phyloP scores from a whole-genome alignment of 768 basidiomycete genomes.

The Grammothele lineata region DNA sequence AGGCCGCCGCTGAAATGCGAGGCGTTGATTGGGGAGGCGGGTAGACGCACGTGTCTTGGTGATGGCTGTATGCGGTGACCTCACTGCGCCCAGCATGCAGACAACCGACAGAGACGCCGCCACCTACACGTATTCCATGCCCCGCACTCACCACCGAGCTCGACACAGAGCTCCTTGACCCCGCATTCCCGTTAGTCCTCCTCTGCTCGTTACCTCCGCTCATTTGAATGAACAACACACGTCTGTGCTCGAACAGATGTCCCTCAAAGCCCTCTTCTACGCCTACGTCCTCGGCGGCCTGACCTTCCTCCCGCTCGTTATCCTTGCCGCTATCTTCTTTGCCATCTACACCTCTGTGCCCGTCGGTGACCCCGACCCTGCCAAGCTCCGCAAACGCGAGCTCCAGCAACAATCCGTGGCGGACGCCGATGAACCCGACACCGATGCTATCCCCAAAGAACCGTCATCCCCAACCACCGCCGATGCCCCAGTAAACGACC shows the following conservation, averaged over 20 bases:
- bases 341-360: slow-evolving; percentile 84
- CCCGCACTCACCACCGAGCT: slow-evolving; percentile 11
- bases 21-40: neutral
- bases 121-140: slow-evolving; percentile 16
- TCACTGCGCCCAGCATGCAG: slow-evolving; percentile 10
- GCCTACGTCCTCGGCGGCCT: slow-evolving; percentile 88
- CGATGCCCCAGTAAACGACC: slow-evolving; percentile 39
- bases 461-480: slow-evolving; percentile 27
- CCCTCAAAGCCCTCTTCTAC: slow-evolving; percentile 66
- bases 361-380: slow-evolving; percentile 50
- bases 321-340: slow-evolving; percentile 53
- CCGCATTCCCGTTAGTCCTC: slow-evolving; percentile 2
- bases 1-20: no score
- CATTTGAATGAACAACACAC: no score
- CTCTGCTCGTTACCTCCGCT: neutral
- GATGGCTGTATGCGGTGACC: slow-evolving; percentile 16
- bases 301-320: slow-evolving; percentile 80
- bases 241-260: no score
- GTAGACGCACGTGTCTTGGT: slow-evolving; percentile 8
- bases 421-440: slow-evolving; percentile 22
- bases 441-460: slow-evolving; percentile 10
- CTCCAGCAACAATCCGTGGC: slow-evolving; percentile 17
- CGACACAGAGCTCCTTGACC: slow-evolving; percentile 10
- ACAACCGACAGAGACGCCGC: slow-evolving; percentile 12
- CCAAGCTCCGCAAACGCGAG: slow-evolving; percentile 26